Conservation (phyloP, 306 rosid genomes). For the Lathyrus oleraceus region DNA sequence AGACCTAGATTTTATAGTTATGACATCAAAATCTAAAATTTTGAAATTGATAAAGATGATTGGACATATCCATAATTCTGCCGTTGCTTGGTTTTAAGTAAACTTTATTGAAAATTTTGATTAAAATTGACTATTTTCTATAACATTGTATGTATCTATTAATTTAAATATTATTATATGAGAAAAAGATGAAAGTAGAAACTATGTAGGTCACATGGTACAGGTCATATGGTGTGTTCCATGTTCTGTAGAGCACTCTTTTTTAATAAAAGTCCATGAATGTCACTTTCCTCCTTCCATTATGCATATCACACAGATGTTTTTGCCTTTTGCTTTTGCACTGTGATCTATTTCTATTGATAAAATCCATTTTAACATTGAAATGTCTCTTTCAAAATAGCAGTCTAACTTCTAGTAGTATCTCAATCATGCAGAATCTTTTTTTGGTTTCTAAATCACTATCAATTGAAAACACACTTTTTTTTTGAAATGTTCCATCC, state of each 20-base stretch:
- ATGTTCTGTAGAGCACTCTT: conserved; percentile 33
- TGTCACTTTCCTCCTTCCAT: conserved; percentile 47
- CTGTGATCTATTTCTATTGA: conserved; percentile 36
- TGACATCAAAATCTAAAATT: too few species aligned
- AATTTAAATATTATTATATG: background rate
- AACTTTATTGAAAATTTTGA: too few species aligned
- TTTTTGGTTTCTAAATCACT: conserved; percentile 38
- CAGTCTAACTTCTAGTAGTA: conserved; percentile 61
- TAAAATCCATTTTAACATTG: conserved; percentile 40
- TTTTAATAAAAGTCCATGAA: conserved; percentile 42
- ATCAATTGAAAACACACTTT: conserved; percentile 34
- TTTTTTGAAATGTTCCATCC: conserved; percentile 26
- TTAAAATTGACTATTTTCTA: too few species aligned
- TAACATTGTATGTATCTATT: background rate
- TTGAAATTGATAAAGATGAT: too few species aligned
- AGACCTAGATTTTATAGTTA: too few species aligned
- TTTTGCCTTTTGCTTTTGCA: conserved; percentile 34
- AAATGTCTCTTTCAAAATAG: conserved; percentile 46
- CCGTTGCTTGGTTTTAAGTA: too few species aligned
- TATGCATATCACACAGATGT: conserved; percentile 29
- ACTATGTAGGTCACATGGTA: conserved; percentile 43
- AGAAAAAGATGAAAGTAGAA: conserved; percentile 27
- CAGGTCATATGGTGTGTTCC: conserved; percentile 40
- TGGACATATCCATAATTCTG: too few species aligned
- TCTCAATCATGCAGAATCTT: conserved; percentile 48